Evolutionary conservation across 805 yeast genomes (phyloP).

Genomic region (Jamesozyma jinghongensis): DNA sequence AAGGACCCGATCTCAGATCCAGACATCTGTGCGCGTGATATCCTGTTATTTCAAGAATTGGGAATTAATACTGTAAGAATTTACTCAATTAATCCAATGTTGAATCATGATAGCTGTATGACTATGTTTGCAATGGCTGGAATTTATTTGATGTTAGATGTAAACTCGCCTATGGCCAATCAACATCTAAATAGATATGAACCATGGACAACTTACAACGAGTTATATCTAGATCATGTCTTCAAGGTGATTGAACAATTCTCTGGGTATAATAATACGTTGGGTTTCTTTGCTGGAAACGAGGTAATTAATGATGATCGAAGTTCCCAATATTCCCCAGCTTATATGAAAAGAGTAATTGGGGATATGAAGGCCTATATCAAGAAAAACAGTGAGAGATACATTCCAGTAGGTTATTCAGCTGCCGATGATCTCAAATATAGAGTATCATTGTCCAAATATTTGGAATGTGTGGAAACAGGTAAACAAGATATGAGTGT

Average conservation of each 20-base stretch:
- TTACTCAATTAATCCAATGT: conserved; percentile 73
- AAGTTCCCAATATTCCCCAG: conserved; percentile 62
- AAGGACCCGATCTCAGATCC: conserved; percentile 74
- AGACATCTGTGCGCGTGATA: conserved; percentile 69
- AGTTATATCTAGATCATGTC: conserved; percentile 61
- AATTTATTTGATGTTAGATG: conserved; percentile 83
- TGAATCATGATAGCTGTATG: conserved; percentile 87
- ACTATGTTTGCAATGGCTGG: conserved; percentile 84
- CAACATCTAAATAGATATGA: conserved; percentile 84
- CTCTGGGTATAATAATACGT: conserved; percentile 74
- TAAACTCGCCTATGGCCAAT: conserved; percentile 71
- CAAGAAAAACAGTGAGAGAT: conserved; percentile 45
- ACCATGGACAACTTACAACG: conserved; percentile 84
- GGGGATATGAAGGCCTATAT: conserved; percentile 76
- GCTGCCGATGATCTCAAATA: conserved; percentile 88
- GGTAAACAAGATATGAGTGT: conserved; percentile 41
- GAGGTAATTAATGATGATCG: conserved; percentile 75
- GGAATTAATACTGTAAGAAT: conserved; percentile 84
- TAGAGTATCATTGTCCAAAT: conserved; percentile 67
- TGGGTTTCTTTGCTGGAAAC: conserved; percentile 88
- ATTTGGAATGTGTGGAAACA: conserved; percentile 64
- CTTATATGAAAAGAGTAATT: conserved; percentile 66
- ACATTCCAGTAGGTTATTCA: conserved; percentile 86
- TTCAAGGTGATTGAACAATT: conserved; percentile 75
- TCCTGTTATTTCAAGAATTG: conserved; percentile 66